Percentiles rank a stretch among this genome's conserved stretches.
phyloP scores from a whole-genome alignment of 2,329 filamentous ascomycete species.

The Beauveria australis region DNA sequence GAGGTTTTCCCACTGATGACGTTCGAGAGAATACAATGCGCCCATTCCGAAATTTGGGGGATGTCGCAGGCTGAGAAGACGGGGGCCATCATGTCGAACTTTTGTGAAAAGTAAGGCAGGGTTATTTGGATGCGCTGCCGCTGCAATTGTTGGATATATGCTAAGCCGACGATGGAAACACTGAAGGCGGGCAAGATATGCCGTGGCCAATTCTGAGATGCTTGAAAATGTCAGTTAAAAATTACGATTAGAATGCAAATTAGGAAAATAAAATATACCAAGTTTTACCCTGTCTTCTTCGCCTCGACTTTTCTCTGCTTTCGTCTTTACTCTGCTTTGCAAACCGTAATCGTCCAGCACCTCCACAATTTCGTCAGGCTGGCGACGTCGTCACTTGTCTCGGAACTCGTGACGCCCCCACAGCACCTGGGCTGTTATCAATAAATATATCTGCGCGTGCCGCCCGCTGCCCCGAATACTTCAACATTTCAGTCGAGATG shows the following conservation, averaged over 20 bases:
- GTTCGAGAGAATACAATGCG: not conserved
- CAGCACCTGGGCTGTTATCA: not conserved
- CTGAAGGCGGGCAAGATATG: too few species aligned
- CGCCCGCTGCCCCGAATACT: not conserved
- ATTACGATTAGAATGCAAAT: not conserved
- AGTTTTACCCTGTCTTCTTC: too few species aligned
- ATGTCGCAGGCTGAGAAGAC: not conserved
- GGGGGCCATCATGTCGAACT: not conserved
- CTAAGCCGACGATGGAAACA: too few species aligned
- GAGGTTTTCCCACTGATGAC: not conserved
- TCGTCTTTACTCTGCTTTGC: too few species aligned
- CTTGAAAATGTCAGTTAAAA: too few species aligned
- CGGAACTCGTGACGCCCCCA: not conserved
- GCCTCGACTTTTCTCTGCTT: too few species aligned
- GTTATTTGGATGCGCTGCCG: too few species aligned
- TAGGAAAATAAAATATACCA: not conserved
- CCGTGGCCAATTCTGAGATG: too few species aligned
- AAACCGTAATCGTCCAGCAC: too few species aligned
- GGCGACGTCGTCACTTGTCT: not conserved
- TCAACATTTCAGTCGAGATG: not conserved
- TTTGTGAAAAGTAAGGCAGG: too few species aligned
- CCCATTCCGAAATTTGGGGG: not conserved
- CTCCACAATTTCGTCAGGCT: not conserved
- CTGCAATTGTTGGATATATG: too few species aligned
- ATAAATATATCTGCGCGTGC: not conserved